Base-by-base conservation (phyloP, 306 rosid genomes). In the Comarum palustre region DNA sequence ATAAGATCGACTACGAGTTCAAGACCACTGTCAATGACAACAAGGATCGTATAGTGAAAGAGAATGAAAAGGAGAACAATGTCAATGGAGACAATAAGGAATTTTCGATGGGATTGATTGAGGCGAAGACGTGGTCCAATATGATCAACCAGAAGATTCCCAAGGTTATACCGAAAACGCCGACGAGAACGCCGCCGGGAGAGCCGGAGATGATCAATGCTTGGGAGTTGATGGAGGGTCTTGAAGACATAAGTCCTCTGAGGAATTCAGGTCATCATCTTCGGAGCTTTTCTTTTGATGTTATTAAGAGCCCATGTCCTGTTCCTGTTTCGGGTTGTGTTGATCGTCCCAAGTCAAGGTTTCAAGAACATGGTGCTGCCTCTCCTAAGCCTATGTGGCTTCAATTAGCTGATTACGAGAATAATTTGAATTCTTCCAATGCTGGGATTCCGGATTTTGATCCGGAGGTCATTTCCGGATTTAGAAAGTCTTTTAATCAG, bases 211-310 rank as follows among this genome's bases (percentile, higher is more conserved):
- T 84, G n/a, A 94, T 94, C 81, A 84, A 95, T 69, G 71, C 84
- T 25, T 91, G 99, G 97, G 97, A 95, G 78, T 73, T 95, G 8
- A 91, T 91, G 99, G 99, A 87, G 82, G 99, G 99, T 1, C 96
- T 95, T 22, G 99, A 95, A 73, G 99, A 91, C 4, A 66, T 36
- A 2, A 87, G 88, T 51, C 96, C 99, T 45, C 75, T 83, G 17
- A 71, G 90, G 55, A 86, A 96, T 25, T 94, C 97, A 17, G 67
- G 47, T 69, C 89, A 75, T 31, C 91, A 77, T 25, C 45, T 81
- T 46, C 73, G 87, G 50, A 88, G 91, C 81, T 84, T 94, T 74
- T 94, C 96, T 29, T 94, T 91, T 25, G 88, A 89, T 75, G 63
- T 84, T 22, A 68, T 81, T 11, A 72, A 58, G 2, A 36, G 16